A percentile compares a stretch with the other conserved stretches of the same genome.
These are phyloP conservation scores for Bisporella sp. DNA, from an alignment of 2,329 filamentous ascomycete genomes.

Conservation along the genomic window DNA sequence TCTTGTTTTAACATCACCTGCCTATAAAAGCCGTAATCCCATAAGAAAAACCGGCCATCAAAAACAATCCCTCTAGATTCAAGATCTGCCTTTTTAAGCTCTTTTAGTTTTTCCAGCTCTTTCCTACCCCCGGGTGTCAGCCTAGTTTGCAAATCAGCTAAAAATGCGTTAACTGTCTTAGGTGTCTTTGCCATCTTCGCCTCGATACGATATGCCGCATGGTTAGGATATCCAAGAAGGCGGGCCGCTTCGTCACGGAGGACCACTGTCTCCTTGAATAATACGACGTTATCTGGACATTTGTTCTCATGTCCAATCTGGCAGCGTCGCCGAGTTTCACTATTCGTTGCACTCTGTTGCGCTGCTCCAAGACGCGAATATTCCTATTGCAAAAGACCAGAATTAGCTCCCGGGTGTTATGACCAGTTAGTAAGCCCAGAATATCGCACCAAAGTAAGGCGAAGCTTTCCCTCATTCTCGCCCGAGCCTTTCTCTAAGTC, in stretches of 20 bases:
- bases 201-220: constrained; percentile 16
- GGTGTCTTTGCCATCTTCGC: neutral
- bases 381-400: neutral
- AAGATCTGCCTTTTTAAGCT: neutral
- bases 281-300: neutral
- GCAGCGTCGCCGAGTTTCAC: neutral
- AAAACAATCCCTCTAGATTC: neutral
- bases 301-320: neutral
- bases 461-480: constrained; percentile 22
- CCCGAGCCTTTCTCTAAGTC: neutral
- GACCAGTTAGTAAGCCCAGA: constrained; percentile 39
- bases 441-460: constrained; percentile 72
- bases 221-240: neutral
- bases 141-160: neutral
- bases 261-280: neutral
- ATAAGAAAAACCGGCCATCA: constrained; percentile 56
- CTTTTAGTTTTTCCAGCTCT: neutral
- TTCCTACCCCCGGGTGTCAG: neutral
- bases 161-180: neutral
- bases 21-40: constrained; percentile 77
- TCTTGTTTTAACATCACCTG: constrained; percentile 74
- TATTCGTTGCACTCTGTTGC: neutral
- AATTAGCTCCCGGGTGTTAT: neutral
- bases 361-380: neutral
- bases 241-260: neutral